Evolutionary conservation across 2,329 filamentous ascomycete genomes (phyloP).

Genomic region (Pyrenophora graminea): DNA sequence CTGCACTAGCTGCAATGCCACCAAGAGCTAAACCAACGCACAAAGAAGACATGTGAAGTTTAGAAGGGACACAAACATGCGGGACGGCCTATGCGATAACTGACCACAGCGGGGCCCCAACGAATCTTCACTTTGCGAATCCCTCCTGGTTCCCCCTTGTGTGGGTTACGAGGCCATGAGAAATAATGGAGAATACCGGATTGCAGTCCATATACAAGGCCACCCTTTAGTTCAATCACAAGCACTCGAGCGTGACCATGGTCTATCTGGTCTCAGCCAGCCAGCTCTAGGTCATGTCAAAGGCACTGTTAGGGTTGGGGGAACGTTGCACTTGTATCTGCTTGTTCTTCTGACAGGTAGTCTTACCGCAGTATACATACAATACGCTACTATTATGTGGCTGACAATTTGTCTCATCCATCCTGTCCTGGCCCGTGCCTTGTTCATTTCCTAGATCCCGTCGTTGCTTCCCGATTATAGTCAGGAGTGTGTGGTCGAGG

Average conservation of each 20-base stretch:
- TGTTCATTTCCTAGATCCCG: background rate
- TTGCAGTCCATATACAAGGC: background rate
- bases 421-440: background rate
- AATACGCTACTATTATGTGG: background rate
- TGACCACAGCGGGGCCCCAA: background rate
- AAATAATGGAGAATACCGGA: background rate
- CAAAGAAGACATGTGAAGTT: slow-evolving; percentile 6
- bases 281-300: background rate
- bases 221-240: background rate
- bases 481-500: background rate
- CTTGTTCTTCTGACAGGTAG: slow-evolving; percentile 8
- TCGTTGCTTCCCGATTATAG: too few relatives aligned
- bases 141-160: background rate
- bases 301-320: background rate
- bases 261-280: background rate
- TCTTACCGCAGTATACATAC: background rate
- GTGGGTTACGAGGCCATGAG: background rate
- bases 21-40: background rate
- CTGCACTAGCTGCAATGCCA: slow-evolving; percentile 4
- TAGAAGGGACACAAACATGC: background rate
- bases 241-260: background rate
- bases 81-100: background rate
- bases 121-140: background rate
- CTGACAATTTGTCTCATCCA: background rate
- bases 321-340: slow-evolving; percentile 12